phyloP scores from a whole-genome alignment of 78 protist species.

The Speleostelium caveatum region DNA sequence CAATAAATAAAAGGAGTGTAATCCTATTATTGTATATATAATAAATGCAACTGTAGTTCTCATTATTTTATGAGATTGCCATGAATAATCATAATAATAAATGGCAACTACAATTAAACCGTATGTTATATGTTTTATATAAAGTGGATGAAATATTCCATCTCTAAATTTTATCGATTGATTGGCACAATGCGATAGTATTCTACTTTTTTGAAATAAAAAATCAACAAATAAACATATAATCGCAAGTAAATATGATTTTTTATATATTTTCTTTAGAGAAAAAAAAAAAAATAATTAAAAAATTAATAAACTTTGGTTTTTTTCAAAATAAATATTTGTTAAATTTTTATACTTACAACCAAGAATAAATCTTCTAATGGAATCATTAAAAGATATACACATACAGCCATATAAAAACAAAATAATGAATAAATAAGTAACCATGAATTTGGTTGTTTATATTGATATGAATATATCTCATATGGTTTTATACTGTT shows the following conservation, averaged over 20 bases:
- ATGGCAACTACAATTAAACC: conserved; percentile 7
- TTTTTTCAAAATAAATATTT: not conserved
- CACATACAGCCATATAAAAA: conserved; percentile 60
- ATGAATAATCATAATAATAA: conserved; percentile 36
- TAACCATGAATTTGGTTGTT: conserved; percentile 48
- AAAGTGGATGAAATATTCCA: conserved; percentile 20
- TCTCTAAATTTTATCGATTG: not conserved
- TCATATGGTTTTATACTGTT: not conserved
- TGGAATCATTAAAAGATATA: conserved; percentile 37
- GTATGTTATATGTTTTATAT: conserved; percentile 18
- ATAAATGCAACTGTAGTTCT: conserved; percentile 12
- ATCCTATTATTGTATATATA: conserved; percentile 14
- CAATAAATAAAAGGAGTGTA: conserved; percentile 21
- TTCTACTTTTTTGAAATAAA: conserved; percentile 32
- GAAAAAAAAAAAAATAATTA: conserved; percentile 1
- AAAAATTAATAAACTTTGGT: not conserved
- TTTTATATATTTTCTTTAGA: conserved; percentile 54
- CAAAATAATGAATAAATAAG: conserved; percentile 43
- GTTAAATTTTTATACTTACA: conserved; percentile 29
- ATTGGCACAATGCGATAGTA: conserved; percentile 35
- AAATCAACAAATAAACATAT: conserved; percentile 24
- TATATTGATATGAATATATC: conserved; percentile 24
- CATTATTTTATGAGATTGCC: not conserved
- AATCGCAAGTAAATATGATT: conserved; percentile 31
- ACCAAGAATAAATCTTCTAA: conserved; percentile 73